Percentiles rank a stretch among this genome's conserved stretches.
These are phyloP conservation scores for Alloascoidea africana DNA, from an alignment of 805 yeast species.

Conservation along the genomic window DNA sequence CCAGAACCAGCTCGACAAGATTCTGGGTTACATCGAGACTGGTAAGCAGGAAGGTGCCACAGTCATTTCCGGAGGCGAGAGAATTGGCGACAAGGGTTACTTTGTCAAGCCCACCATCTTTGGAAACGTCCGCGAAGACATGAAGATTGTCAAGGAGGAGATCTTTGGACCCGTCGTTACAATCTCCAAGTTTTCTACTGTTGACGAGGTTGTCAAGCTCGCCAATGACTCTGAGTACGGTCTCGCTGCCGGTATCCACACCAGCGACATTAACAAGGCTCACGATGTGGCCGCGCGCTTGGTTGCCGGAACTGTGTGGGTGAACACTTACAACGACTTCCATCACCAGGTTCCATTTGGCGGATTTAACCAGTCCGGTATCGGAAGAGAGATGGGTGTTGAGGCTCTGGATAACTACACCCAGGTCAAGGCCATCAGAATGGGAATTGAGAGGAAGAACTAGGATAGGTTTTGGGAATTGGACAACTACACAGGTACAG, in stretches of 20 bases:
- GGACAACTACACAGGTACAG: too few relatives aligned
- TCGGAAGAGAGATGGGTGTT: constrained; percentile 87
- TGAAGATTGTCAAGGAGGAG: constrained; percentile 74
- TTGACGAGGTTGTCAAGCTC: constrained; percentile 61
- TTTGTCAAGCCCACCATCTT: constrained; percentile 62
- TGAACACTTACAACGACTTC: constrained; percentile 82
- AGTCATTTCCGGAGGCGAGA: constrained; percentile 70
- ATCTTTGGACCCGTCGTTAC: constrained; percentile 92
- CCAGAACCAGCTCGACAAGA: constrained; percentile 60
- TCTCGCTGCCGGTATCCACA: constrained; percentile 79
- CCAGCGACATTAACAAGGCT: constrained; percentile 60
- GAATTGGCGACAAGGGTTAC: constrained; percentile 43
- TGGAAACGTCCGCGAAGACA: constrained; percentile 60
- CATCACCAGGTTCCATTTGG: constrained; percentile 86
- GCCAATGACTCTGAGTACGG: constrained; percentile 83
- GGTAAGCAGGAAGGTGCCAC: constrained; percentile 82
- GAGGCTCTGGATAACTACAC: constrained; percentile 79
- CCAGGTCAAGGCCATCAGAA: constrained; percentile 76
- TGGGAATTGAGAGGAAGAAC: too few relatives aligned
- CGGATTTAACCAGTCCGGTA: constrained; percentile 82
- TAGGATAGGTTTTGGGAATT: too few relatives aligned
- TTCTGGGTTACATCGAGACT: constrained; percentile 57
- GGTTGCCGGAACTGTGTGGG: constrained; percentile 84
- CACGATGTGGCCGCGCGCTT: constrained; percentile 59
- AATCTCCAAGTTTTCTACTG: constrained; percentile 63